Base-by-base conservation (phyloP, 345 rosid genomes). In the Populus ilicifolia region DNA sequence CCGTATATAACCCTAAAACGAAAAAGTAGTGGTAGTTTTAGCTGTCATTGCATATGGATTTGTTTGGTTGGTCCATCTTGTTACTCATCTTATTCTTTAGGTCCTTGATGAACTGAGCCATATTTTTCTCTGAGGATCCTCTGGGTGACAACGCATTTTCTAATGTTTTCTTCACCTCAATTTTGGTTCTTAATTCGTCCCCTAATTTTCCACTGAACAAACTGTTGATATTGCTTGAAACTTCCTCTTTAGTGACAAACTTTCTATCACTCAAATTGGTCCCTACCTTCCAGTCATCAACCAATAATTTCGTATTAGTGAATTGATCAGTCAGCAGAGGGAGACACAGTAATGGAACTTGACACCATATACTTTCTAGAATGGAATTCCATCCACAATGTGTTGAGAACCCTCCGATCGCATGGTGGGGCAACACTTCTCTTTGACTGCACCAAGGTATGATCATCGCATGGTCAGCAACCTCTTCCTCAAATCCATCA, bases 311-410 rank as follows among this genome's bases (percentile, higher is more conserved):
- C 80, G 98, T 76, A 68, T 93, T 90, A 11, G 98, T 88, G 70
- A 91, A 94, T 59, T 93, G 97, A 83, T 95, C 99, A 0, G 97
- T 91, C 78, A 85, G 79, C 74, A 93, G 77, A 13, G 97, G 99
- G 61, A 83, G 87, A 70, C 96, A 89, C 41, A 95, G 41, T 59
- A 95, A 63, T 0, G 98, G 98, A n/a, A 95, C 85, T 20, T 74
- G 65, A 21, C 91, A 89, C 97, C 99, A 93, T 54, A 84, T 77
- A 21, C 91, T 85, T 74, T 93, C 99, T 17, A 89, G 61, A 1
- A 86, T 84, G 16, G 98, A 95, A 65, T 95, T 91, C 97, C 99
- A 93, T 7, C 98, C 97, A 64, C 99, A 90, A 21, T 93, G 99
- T 0, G 86, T 93, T 63, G 92, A 78, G 82, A 95, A 91, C 41